phyloP scores from a whole-genome alignment of 768 basidiomycete species.

The Leucosporidium yakuticum region DNA sequence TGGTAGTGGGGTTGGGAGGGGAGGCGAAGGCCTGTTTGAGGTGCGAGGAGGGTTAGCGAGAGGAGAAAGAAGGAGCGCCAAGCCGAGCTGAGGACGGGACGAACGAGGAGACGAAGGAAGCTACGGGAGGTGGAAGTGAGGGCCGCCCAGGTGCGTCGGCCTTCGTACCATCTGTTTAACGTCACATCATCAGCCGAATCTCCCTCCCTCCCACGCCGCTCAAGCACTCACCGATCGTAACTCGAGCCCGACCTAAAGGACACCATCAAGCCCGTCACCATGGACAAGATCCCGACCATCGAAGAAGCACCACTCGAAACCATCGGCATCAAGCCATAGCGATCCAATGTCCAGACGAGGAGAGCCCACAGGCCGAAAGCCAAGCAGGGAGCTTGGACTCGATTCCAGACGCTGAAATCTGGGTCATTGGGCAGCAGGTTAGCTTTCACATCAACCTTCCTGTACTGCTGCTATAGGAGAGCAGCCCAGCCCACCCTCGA shows the following conservation, averaged over 20 bases:
- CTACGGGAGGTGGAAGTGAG: constrained; percentile 24
- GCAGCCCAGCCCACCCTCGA: too few species aligned
- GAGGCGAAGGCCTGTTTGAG: too few species aligned
- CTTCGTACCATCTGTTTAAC: constrained; percentile 28
- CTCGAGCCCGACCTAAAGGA: not conserved
- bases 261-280: constrained; percentile 1
- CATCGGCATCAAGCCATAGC: too few species aligned
- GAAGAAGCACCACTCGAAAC: not conserved
- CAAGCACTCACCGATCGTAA: not conserved
- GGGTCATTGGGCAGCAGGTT: too few species aligned
- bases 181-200: not conserved
- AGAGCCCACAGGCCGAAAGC: too few species aligned
- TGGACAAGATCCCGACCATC: not conserved
- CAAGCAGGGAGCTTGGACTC: too few species aligned
- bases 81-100: not conserved
- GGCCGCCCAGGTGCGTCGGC: constrained; percentile 23
- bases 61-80: constrained; percentile 9
- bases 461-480: too few species aligned
- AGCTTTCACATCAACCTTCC: too few species aligned
- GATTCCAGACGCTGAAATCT: too few species aligned
- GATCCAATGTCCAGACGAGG: too few species aligned
- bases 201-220: not conserved
- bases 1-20: not conserved
- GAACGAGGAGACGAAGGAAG: constrained; percentile 22
- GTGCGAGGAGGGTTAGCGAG: not conserved